These are phyloP conservation scores for Scytalidium sp. DNA, from an alignment of 2,329 filamentous ascomycete genomes.

Conservation along the genomic window DNA sequence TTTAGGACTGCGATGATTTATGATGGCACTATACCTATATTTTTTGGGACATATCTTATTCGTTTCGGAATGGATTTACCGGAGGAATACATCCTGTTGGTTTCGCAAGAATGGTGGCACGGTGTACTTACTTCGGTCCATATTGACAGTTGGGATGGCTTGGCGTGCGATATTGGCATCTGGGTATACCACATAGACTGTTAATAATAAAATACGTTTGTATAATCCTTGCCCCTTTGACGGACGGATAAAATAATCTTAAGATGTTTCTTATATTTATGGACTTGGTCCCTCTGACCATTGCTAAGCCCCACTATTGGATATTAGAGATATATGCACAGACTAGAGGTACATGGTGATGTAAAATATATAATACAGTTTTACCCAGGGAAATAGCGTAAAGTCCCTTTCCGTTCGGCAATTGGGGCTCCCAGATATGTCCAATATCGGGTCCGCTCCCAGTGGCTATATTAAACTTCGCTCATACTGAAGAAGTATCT, in stretches of 20 bases:
- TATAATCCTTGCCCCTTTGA: too few species aligned
- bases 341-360: too few species aligned
- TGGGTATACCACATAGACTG: background rate
- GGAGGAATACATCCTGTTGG: background rate
- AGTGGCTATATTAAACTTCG: background rate
- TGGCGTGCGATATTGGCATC: background rate
- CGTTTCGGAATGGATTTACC: background rate
- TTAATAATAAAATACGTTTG: background rate
- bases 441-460: too few species aligned
- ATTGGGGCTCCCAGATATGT: too few species aligned
- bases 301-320: too few species aligned
- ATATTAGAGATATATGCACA: too few species aligned
- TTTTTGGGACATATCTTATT: constrained; percentile 9
- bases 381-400: too few species aligned
- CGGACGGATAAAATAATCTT: background rate
- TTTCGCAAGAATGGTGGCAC: background rate
- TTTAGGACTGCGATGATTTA: constrained; percentile 9
- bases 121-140: background rate
- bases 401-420: too few species aligned
- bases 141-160: background rate
- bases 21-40: constrained; percentile 8
- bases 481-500: constrained; percentile 14
- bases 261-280: background rate
- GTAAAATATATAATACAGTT: too few species aligned
- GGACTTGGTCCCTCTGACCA: too few species aligned